Conservation (phyloP, 495 filamentous ascomycete genomes). For the Neurospora pannonica region DNA sequence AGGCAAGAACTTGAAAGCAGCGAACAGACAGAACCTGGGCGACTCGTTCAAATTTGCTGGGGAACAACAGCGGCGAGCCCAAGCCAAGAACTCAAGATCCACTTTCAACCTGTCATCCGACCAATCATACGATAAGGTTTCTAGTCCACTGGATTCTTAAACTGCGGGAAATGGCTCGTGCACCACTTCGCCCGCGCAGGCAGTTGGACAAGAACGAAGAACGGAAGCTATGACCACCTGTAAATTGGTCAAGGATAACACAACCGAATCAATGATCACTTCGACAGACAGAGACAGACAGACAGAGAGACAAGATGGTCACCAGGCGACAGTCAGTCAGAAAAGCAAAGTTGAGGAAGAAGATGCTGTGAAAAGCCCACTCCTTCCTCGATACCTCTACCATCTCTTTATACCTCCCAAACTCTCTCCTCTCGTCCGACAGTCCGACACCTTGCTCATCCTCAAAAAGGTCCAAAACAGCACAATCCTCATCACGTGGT, state of each 20-base stretch:
- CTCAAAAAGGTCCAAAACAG: no score
- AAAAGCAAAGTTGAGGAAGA: background rate
- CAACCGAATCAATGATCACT: background rate
- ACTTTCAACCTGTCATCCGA: background rate
- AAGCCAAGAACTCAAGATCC: background rate
- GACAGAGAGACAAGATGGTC: background rate
- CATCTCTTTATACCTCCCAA: background rate
- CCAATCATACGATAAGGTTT: background rate
- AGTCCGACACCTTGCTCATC: background rate
- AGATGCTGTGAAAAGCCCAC: background rate
- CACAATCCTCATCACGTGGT: constrained; percentile 9
- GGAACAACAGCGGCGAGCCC: background rate
- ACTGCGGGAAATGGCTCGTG: background rate
- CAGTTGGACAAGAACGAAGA: background rate
- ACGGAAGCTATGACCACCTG: background rate
- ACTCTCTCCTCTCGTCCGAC: background rate
- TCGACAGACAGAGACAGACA: background rate
- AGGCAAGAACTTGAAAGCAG: background rate
- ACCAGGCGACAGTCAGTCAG: background rate
- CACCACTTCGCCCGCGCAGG: background rate
- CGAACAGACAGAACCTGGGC: background rate
- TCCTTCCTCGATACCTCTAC: background rate
- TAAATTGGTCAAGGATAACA: background rate
- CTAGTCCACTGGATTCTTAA: background rate
- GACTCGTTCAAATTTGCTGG: background rate